phyloP scores from a whole-genome alignment of 2,329 filamentous ascomycete genomes.

The Plenodomus biglobosus region DNA sequence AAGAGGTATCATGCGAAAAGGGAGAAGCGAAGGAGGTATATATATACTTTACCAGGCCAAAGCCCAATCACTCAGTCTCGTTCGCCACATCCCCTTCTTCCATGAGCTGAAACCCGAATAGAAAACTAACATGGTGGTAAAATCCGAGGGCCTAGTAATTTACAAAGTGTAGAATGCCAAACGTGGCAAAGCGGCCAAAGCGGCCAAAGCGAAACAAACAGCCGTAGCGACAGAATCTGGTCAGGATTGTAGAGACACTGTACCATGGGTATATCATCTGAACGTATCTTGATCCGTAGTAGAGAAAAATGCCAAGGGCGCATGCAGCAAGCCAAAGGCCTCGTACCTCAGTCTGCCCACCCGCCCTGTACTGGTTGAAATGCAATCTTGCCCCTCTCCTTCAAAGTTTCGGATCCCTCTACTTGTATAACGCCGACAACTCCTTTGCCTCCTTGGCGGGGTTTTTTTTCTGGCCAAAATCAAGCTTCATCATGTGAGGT shows the following conservation, averaged over 20 bases:
- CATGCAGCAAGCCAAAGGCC: not conserved
- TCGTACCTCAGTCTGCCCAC: not conserved
- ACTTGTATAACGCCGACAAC: not conserved
- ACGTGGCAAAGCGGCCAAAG: not conserved
- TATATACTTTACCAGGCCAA: conserved; percentile 6
- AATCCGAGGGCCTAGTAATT: not conserved
- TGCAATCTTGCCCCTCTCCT: not conserved
- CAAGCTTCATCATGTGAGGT: not conserved
- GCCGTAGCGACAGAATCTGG: not conserved
- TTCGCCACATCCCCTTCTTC: not conserved
- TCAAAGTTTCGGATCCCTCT: not conserved
- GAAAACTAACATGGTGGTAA: not conserved
- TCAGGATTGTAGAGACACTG: not conserved
- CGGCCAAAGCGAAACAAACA: not conserved
- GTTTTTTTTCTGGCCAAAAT: not conserved
- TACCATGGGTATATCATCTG: not conserved
- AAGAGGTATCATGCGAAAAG: not conserved
- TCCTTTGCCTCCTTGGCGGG: not conserved
- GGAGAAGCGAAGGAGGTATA: not conserved
- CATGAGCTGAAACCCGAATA: not conserved
- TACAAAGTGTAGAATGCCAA: conserved; percentile 1
- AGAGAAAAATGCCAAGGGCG: not conserved
- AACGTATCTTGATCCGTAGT: not conserved
- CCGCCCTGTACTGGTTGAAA: not conserved
- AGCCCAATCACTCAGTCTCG: conserved; percentile 11